Evolutionary conservation across 106 monocot genomes (phyloP).

Genomic region (Platanthera zijinensis): DNA sequence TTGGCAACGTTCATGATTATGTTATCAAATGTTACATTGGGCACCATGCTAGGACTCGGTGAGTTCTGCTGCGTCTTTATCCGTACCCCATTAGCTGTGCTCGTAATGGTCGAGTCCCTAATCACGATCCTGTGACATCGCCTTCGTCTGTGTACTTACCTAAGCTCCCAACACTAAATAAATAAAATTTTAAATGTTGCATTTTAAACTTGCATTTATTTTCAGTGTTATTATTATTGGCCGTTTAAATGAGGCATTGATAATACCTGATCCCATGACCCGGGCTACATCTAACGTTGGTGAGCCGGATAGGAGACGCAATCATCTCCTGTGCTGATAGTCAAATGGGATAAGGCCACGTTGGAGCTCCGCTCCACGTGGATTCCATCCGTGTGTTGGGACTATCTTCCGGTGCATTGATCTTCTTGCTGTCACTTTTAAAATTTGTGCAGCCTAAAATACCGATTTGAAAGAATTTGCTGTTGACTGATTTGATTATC

Average conservation of each 20-base stretch:
- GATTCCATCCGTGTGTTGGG: no score
- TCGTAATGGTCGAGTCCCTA: constrained; percentile 30
- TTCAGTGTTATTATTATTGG: no score
- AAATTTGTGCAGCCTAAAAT: no score
- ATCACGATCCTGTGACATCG: constrained; percentile 34
- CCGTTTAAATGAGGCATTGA: no score
- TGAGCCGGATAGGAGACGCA: no score
- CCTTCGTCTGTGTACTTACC: constrained; percentile 37
- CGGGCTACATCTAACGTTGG: no score
- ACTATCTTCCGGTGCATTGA: no score
- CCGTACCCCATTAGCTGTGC: constrained; percentile 43
- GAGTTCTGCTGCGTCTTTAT: constrained; percentile 71
- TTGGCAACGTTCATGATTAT: constrained; percentile 46
- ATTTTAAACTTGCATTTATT: not conserved
- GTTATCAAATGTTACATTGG: constrained; percentile 56
- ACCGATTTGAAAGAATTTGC: constrained; percentile 78
- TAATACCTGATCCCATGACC: no score
- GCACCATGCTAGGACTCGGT: constrained; percentile 10
- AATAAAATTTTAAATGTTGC: not conserved
- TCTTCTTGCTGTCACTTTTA: no score
- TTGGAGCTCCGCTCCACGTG: no score
- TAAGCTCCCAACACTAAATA: constrained; percentile 43
- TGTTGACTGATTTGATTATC: constrained; percentile 45
- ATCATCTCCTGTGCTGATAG: no score
- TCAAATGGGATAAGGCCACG: no score